Percentiles rank a stretch among this genome's conserved stretches.
Conservation (phyloP, 2,329 filamentous ascomycete genomes). For the Coniochaeta ligniaria region DNA sequence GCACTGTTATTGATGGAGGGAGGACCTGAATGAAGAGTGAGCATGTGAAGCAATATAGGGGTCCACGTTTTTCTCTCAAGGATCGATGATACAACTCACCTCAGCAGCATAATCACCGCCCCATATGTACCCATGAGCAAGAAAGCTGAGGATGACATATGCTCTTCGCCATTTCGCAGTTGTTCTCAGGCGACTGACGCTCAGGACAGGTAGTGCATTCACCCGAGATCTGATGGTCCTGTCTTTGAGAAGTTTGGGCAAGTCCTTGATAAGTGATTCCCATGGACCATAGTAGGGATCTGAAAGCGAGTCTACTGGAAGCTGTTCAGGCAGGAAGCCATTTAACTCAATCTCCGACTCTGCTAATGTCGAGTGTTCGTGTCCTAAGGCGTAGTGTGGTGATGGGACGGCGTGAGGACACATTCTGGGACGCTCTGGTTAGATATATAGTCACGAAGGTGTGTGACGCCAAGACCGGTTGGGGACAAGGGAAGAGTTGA, state of each 20-base stretch:
- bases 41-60: constrained; percentile 10
- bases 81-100: constrained; percentile 33
- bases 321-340: constrained; percentile 69
- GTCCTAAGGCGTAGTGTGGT: not conserved
- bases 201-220: constrained; percentile 61
- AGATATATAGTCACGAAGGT: not conserved
- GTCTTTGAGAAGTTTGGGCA: constrained; percentile 60
- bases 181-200: constrained; percentile 52
- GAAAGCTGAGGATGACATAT: constrained; percentile 70
- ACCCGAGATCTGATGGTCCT: constrained; percentile 57
- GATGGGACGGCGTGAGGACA: constrained; percentile 29
- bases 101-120: constrained; percentile 69
- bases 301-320: constrained; percentile 58
- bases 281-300: constrained; percentile 72
- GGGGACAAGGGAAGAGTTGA: not conserved
- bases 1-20: constrained; percentile 69
- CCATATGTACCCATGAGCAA: constrained; percentile 87
- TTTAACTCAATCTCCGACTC: constrained; percentile 24
- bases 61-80: not conserved
- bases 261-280: constrained; percentile 62
- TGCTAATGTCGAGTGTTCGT: not conserved
- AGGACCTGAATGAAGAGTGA: constrained; percentile 37
- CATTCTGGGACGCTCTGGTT: constrained; percentile 18
- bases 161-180: constrained; percentile 75
- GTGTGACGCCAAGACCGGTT: not conserved